phyloP scores from a whole-genome alignment of 2,329 filamentous ascomycete species.

The Epichloe sylvatica region DNA sequence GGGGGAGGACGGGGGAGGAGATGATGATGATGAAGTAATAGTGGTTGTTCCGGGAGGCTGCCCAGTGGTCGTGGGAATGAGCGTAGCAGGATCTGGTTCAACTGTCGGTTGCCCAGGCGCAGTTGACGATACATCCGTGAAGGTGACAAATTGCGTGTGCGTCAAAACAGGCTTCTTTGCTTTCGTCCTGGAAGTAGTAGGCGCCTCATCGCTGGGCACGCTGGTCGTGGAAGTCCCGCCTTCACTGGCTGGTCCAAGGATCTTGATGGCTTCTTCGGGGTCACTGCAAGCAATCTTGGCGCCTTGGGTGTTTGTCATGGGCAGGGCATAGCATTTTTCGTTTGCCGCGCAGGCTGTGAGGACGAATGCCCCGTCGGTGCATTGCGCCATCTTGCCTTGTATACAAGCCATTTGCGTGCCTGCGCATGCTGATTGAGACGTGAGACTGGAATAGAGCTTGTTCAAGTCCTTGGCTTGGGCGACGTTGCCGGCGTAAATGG shows the following conservation, averaged over 20 bases:
- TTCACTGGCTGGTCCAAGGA: conserved; percentile 24
- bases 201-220: neutral
- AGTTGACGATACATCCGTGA: conserved; percentile 1
- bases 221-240: conserved; percentile 3
- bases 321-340: conserved; percentile 38
- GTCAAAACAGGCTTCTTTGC: neutral
- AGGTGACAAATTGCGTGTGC: neutral
- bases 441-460: conserved; percentile 29
- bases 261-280: conserved; percentile 22
- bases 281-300: conserved; percentile 36
- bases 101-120: neutral
- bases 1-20: no score
- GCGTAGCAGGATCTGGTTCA: neutral
- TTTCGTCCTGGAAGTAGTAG: conserved; percentile 1
- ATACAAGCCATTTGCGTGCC: conserved; percentile 38
- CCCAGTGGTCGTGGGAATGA: neutral
- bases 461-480: conserved; percentile 33
- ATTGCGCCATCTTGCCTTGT: conserved; percentile 33
- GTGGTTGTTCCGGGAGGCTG: neutral
- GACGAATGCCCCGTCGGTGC: conserved; percentile 28
- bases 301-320: conserved; percentile 33
- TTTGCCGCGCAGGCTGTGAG: conserved; percentile 24
- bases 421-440: conserved; percentile 31
- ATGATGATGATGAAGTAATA: neutral
- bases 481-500: conserved; percentile 31